Conservation (phyloP, 129 eudicot genomes). For the Artemisia annua region DNA sequence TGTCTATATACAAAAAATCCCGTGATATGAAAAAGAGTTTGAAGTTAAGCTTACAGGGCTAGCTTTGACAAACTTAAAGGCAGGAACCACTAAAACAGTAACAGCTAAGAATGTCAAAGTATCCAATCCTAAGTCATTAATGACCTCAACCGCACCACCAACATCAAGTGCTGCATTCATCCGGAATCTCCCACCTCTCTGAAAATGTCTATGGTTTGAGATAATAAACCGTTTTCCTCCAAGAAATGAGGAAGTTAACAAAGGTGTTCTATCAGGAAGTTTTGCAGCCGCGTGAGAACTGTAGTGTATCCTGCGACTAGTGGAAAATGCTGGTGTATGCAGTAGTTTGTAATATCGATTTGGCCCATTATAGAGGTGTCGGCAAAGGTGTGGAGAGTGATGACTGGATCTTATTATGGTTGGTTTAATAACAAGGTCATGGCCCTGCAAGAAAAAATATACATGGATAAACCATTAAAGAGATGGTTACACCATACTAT, state of each 20-base stretch:
- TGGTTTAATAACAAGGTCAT: slow-evolving; percentile 39
- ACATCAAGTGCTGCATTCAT: slow-evolving; percentile 64
- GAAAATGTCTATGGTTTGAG: slow-evolving; percentile 27
- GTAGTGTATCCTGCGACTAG: slow-evolving; percentile 25
- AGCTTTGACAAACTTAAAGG: slow-evolving; percentile 75
- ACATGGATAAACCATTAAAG: too few species aligned
- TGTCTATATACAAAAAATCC: neutral
- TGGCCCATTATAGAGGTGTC: slow-evolving; percentile 29
- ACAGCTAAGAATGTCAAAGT: slow-evolving; percentile 87
- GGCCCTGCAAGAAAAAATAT: slow-evolving; percentile 50
- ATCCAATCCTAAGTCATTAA: slow-evolving; percentile 91
- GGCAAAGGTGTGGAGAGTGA: slow-evolving; percentile 30
- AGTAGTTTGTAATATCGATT: slow-evolving; percentile 31
- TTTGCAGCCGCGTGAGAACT: slow-evolving; percentile 20
- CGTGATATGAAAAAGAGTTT: neutral
- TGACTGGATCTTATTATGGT: slow-evolving; percentile 27
- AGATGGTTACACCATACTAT: neutral
- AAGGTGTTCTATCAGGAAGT: slow-evolving; percentile 31
- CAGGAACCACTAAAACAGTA: slow-evolving; percentile 90
- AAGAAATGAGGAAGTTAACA: slow-evolving; percentile 34
- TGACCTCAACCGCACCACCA: slow-evolving; percentile 77
- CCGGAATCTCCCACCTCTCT: slow-evolving; percentile 30
- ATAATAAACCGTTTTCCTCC: slow-evolving; percentile 42
- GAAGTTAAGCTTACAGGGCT: slow-evolving; percentile 70
- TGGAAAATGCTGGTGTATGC: slow-evolving; percentile 32